Base-by-base conservation (phyloP, 805 yeast genomes). In the Saturnispora besseyi region DNA sequence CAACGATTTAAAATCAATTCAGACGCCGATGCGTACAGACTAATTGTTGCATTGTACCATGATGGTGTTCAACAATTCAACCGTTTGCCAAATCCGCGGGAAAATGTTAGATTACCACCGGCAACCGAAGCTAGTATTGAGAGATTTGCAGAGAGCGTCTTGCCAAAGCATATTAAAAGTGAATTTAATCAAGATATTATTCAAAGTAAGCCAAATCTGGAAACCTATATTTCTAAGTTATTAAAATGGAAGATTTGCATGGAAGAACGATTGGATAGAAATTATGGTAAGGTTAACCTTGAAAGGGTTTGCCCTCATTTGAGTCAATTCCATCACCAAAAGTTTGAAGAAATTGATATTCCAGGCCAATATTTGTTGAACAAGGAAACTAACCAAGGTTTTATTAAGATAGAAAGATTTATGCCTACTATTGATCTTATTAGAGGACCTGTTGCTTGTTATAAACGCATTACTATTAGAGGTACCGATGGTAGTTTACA, bases 321-420 rank as follows among this genome's bases (percentile, higher is more conserved):
- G 65, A 84, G 95, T 63, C 96, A 90, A 63, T 93, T 95, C 79
- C 99, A 93, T 67, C 96, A 93, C 64, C 98, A 93, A 65, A 91
- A 89, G 67, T 93, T 93, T 62, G 99, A 93, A 64, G 99, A 93
- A 45, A 87, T 93, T 51, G 99, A 93, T 64, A 82, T 93, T 51
- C 99, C 99, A 0, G 99, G 99, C 1, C 99, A 93, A 63, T 93
- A 93, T 61, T 70, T 90, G 62, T 72, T 88, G 69, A 86, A 87
- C 64, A 85, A 83, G 63, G 98, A 91, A 59, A 87, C 75, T 65
- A 88, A 77, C 65, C 91, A 87, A 62, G 96, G 91, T 64, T 95
- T 93, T 64, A 77, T 88, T 45, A 93, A 93, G 73, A 87, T 93
- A 59, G 97, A 89, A 55, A 74, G 99, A 51, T 95, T 93, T 68